Conservation (phyloP, 768 basidiomycete genomes). For the Mycena filopes region DNA sequence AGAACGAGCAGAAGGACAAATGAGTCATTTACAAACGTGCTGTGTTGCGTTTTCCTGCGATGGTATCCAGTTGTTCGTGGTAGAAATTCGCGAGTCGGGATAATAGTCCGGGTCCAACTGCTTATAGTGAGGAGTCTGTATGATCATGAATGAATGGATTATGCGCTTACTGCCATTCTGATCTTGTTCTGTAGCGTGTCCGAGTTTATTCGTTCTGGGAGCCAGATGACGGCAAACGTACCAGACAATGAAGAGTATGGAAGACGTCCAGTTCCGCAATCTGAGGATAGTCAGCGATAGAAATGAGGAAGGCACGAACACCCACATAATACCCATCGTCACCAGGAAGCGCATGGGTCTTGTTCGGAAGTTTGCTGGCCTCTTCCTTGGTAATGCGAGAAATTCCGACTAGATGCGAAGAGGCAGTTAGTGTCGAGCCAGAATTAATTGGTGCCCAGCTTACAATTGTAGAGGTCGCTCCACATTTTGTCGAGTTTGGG, state of each 20-base stretch:
- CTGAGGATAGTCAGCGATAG: not conserved
- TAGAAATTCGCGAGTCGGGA: constrained; percentile 26
- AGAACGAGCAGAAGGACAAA: not conserved
- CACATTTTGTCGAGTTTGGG: constrained; percentile 17
- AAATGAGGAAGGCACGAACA: not conserved
- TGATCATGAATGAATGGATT: too few species aligned
- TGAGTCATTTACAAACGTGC: constrained; percentile 11
- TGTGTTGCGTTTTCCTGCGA: constrained; percentile 19
- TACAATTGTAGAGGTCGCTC: constrained; percentile 31
- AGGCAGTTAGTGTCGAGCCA: not conserved
- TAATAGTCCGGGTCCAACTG: constrained; percentile 31
- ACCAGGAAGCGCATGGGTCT: constrained; percentile 28
- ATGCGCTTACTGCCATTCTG: constrained; percentile 29
- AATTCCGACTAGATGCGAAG: constrained; percentile 5
- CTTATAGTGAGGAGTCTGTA: too few species aligned
- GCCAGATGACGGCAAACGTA: not conserved
- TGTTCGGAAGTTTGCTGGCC: constrained; percentile 31
- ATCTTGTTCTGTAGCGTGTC: constrained; percentile 19
- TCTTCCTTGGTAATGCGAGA: constrained; percentile 26
- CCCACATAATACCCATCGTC: constrained; percentile 27
- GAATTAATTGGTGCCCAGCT: not conserved
- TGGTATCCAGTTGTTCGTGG: constrained; percentile 18
- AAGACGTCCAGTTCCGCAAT: constrained; percentile 31
- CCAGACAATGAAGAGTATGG: constrained; percentile 27
- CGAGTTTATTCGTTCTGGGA: not conserved